Evolutionary conservation across 1,139 yeast genomes (phyloP).

Genomic region (Sugiyamaella novakii): DNA sequence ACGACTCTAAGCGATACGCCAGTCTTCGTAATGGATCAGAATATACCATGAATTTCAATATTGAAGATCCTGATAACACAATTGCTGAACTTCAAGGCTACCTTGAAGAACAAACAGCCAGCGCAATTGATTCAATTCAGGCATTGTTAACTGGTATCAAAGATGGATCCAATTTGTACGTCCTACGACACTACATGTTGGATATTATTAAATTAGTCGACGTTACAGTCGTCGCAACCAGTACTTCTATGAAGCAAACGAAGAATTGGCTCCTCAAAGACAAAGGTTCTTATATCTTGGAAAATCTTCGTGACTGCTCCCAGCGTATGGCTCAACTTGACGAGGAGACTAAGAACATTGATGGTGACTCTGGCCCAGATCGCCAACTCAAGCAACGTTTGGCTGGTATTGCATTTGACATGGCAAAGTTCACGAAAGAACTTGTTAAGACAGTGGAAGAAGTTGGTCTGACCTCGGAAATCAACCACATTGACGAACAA

Average conservation of each 20-base stretch:
- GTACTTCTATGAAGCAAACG: conserved; percentile 85
- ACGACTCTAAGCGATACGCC: conserved; percentile 11
- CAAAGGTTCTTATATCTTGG: conserved; percentile 90
- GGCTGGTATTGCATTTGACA: conserved; percentile 94
- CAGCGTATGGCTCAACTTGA: conserved; percentile 57
- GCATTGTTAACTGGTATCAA: conserved; percentile 56
- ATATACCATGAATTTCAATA: conserved; percentile 57
- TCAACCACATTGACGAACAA: conserved; percentile 44
- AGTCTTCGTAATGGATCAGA: neutral
- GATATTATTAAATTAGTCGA: conserved; percentile 76
- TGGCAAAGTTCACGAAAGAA: conserved; percentile 94
- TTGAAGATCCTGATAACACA: conserved; percentile 82
- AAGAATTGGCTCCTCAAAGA: conserved; percentile 75
- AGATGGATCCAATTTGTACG: conserved; percentile 69
- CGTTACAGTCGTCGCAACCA: conserved; percentile 90
- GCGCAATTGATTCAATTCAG: conserved; percentile 88
- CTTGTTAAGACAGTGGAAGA: conserved; percentile 94
- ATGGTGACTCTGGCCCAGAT: conserved; percentile 68
- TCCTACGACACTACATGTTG: conserved; percentile 67
- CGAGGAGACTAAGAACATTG: conserved; percentile 42
- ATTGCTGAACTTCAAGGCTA: conserved; percentile 80
- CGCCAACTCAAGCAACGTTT: conserved; percentile 88
- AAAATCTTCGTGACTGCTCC: conserved; percentile 80
- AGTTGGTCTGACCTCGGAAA: conserved; percentile 82
- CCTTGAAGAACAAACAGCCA: conserved; percentile 91